Percentiles rank a stretch among this genome's conserved stretches.
Conservation (phyloP, 768 basidiomycete species). For the Boletus tomentosulus region DNA sequence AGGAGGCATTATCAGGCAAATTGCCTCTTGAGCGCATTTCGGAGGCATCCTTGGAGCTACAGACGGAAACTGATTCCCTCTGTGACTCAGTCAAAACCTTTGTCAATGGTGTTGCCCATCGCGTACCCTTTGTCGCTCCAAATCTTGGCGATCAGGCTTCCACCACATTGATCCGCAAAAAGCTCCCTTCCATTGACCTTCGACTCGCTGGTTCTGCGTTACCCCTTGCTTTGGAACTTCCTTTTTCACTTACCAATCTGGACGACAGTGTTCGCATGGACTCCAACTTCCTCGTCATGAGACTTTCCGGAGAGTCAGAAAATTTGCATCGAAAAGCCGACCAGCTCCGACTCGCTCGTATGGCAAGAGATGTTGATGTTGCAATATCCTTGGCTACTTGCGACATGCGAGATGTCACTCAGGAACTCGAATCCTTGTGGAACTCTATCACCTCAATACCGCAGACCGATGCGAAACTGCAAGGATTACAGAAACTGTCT, state of each 20-base stretch:
- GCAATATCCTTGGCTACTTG: constrained; percentile 35
- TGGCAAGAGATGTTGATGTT: constrained; percentile 51
- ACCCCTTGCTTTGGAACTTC: constrained; percentile 36
- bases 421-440: constrained; percentile 40
- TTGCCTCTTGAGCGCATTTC: constrained; percentile 28
- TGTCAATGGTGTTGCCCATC: constrained; percentile 42
- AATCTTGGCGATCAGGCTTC: constrained; percentile 10
- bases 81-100: constrained; percentile 46
- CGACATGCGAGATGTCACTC: constrained; percentile 37
- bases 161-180: constrained; percentile 29
- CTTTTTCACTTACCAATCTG: constrained; percentile 54
- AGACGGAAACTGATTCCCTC: constrained; percentile 34
- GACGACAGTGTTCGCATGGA: constrained; percentile 67
- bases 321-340: constrained; percentile 43
- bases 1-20: constrained; percentile 38
- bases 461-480: constrained; percentile 27
- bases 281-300: constrained; percentile 64
- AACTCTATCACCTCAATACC: constrained; percentile 29
- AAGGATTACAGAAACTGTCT: constrained; percentile 36
- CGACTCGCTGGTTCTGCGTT: constrained; percentile 34
- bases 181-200: constrained; percentile 33
- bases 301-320: constrained; percentile 53
- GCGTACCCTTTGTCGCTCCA: constrained; percentile 56
- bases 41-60: constrained; percentile 32
- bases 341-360: constrained; percentile 48